Percentiles rank a stretch among this genome's conserved stretches.
Conservation (phyloP, 2,329 filamentous ascomycete species). For the Aspergillus sp. region DNA sequence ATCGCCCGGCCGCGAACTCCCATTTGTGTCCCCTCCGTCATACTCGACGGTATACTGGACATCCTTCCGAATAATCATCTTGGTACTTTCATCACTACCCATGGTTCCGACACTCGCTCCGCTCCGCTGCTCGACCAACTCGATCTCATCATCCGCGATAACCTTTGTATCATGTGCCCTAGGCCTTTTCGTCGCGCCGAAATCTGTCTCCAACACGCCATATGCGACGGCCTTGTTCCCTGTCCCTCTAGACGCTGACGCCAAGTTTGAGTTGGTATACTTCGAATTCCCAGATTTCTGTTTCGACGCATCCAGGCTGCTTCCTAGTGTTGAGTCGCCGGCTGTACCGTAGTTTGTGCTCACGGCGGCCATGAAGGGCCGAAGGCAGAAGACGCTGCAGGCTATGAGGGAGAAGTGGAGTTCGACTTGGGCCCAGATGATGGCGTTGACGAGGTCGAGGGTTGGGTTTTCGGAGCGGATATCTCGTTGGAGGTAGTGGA, state of each 20-base stretch:
- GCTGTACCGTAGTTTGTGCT: slow-evolving; percentile 43
- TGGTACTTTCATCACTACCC: slow-evolving; percentile 23
- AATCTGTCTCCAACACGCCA: background rate
- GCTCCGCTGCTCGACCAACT: slow-evolving; percentile 18
- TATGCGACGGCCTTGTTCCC: background rate
- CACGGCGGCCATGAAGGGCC: slow-evolving; percentile 43
- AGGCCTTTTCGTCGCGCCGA: background rate
- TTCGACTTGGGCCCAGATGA: slow-evolving; percentile 43
- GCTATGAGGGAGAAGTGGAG: slow-evolving; percentile 42
- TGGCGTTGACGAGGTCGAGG: slow-evolving; percentile 37
- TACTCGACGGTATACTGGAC: slow-evolving; percentile 37
- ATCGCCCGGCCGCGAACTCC: background rate
- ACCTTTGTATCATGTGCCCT: slow-evolving; percentile 2
- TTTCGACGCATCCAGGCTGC: slow-evolving; percentile 25
- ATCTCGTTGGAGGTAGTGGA: slow-evolving; percentile 35
- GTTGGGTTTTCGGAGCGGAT: slow-evolving; percentile 40
- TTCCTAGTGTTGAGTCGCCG: slow-evolving; percentile 36
- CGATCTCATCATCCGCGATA: slow-evolving; percentile 15
- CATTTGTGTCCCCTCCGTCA: slow-evolving; percentile 15
- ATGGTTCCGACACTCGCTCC: slow-evolving; percentile 14
- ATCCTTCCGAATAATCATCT: slow-evolving; percentile 42
- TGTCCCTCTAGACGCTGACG: slow-evolving; percentile 3
- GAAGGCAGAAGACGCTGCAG: slow-evolving; percentile 43
- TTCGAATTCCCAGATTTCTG: slow-evolving; percentile 22
- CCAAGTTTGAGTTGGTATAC: slow-evolving; percentile 23